Percentiles rank a stretch among this genome's conserved stretches.
phyloP scores from a whole-genome alignment of 2,329 filamentous ascomycete genomes.

The Eutypella sp. region DNA sequence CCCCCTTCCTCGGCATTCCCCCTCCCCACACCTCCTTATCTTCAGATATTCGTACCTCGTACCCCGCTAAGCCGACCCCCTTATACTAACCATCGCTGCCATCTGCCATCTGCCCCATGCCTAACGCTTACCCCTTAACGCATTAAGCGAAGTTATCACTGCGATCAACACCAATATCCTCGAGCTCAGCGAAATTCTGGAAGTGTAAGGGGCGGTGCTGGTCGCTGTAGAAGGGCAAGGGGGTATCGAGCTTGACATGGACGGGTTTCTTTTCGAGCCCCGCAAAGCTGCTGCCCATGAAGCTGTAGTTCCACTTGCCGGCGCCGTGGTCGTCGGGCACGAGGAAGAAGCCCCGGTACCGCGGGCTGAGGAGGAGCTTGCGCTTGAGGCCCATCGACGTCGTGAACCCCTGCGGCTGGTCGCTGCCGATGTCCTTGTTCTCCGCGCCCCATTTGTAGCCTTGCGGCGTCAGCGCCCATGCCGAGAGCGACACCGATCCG shows the following conservation, averaged over 20 bases:
- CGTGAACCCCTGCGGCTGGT: conserved; percentile 90
- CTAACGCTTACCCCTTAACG: conserved; percentile 50
- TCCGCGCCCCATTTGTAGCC: conserved; percentile 97
- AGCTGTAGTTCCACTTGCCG: conserved; percentile 94
- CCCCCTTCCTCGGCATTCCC: background rate
- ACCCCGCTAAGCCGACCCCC: conserved; percentile 1
- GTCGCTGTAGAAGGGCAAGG: conserved; percentile 84
- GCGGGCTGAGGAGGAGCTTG: conserved; percentile 86
- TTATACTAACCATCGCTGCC: too few relatives aligned
- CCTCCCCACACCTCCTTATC: conserved; percentile 5
- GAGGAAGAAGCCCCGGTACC: conserved; percentile 93
- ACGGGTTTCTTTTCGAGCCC: conserved; percentile 86
- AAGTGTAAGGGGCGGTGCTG: conserved; percentile 92
- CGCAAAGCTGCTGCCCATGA: conserved; percentile 87
- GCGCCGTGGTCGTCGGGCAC: conserved; percentile 89
- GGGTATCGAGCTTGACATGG: conserved; percentile 90
- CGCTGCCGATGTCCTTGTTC: conserved; percentile 87
- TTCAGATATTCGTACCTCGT: conserved; percentile 2
- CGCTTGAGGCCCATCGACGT: conserved; percentile 93
- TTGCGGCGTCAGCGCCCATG: conserved; percentile 85
- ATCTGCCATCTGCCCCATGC: conserved; percentile 2
- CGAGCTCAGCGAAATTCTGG: conserved; percentile 93
- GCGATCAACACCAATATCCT: conserved; percentile 93
- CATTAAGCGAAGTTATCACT: conserved; percentile 90
- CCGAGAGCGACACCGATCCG: conserved; percentile 88